Conservation (phyloP, 1,284 basidiomycete species). For the Laetiporus sulphureus region DNA sequence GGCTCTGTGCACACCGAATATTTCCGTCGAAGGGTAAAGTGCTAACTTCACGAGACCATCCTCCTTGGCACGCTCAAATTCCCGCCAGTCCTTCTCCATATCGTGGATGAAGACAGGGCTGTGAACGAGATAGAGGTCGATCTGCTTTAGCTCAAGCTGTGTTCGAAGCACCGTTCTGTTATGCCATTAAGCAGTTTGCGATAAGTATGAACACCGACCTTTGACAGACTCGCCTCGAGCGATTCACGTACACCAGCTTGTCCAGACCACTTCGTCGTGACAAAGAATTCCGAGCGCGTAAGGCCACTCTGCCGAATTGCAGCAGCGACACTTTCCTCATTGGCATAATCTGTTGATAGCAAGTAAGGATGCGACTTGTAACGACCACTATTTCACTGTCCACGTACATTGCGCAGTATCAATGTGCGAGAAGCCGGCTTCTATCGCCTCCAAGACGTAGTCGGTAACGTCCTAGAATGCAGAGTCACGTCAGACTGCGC, state of each 20-base stretch:
- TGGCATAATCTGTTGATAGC: conserved; percentile 27
- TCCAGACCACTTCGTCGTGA: conserved; percentile 54
- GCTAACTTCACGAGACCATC: conserved; percentile 51
- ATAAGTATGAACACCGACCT: conserved; percentile 30
- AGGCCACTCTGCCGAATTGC: conserved; percentile 31
- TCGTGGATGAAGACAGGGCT: conserved; percentile 42
- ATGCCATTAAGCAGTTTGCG: background rate
- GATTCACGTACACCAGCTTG: conserved; percentile 46
- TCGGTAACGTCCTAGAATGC: conserved; percentile 25
- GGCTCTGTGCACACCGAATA: background rate
- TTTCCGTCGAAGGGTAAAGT: background rate
- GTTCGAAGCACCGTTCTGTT: background rate
- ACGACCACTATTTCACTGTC: too few species aligned
- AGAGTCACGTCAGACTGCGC: background rate
- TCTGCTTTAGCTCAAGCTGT: conserved; percentile 56
- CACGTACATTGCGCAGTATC: conserved; percentile 28
- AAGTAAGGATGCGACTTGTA: too few species aligned
- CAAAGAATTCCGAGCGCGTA: conserved; percentile 27
- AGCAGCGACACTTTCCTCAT: conserved; percentile 33
- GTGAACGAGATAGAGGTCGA: conserved; percentile 72
- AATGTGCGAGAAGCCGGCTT: conserved; percentile 30
- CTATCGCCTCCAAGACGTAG: conserved; percentile 28
- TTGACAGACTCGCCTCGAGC: conserved; percentile 49
- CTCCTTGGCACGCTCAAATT: conserved; percentile 53
- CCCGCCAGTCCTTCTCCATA: conserved; percentile 52